phyloP scores from a whole-genome alignment of 352 stramenopile genomes.

The Plasmopara halstedii region DNA sequence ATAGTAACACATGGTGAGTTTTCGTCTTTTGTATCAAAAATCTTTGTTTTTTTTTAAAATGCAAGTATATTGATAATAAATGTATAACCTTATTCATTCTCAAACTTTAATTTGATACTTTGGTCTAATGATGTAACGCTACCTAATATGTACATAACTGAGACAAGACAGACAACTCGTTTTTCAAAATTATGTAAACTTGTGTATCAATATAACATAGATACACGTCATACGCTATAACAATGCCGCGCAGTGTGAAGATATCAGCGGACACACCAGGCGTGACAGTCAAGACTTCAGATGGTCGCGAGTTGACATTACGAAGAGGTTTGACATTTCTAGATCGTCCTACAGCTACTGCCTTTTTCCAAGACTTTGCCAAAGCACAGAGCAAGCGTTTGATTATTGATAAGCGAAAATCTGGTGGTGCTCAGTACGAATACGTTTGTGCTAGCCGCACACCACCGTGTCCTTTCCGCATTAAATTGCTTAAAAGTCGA shows the following conservation, averaged over 20 bases:
- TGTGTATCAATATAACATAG: too few relatives aligned
- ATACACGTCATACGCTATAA: too few relatives aligned
- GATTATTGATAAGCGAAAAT: constrained; percentile 33
- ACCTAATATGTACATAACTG: too few relatives aligned
- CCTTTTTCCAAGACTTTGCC: constrained; percentile 33
- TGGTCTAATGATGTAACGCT: too few relatives aligned
- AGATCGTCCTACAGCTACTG: constrained; percentile 21
- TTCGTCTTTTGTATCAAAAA: too few relatives aligned
- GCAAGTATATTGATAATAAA: too few relatives aligned
- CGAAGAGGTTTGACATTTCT: constrained; percentile 21
- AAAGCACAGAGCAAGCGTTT: constrained; percentile 33
- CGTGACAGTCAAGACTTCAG: constrained; percentile 17
- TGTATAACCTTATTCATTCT: too few relatives aligned
- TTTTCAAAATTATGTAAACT: too few relatives aligned
- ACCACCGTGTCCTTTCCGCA: constrained; percentile 21
- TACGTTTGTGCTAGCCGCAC: constrained; percentile 25
- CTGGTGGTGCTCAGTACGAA: constrained; percentile 28
- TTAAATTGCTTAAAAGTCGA: constrained; percentile 34
- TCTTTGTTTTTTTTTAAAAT: too few relatives aligned
- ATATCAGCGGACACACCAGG: constrained; percentile 22
- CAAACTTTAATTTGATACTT: too few relatives aligned
- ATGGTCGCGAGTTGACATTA: constrained; percentile 20
- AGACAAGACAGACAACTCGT: too few relatives aligned
- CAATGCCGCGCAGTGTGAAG: constrained; percentile 27
- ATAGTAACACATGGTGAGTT: too few relatives aligned